Base-by-base conservation (phyloP, 2,329 filamentous ascomycete species). In the Cladosporium sp. region DNA sequence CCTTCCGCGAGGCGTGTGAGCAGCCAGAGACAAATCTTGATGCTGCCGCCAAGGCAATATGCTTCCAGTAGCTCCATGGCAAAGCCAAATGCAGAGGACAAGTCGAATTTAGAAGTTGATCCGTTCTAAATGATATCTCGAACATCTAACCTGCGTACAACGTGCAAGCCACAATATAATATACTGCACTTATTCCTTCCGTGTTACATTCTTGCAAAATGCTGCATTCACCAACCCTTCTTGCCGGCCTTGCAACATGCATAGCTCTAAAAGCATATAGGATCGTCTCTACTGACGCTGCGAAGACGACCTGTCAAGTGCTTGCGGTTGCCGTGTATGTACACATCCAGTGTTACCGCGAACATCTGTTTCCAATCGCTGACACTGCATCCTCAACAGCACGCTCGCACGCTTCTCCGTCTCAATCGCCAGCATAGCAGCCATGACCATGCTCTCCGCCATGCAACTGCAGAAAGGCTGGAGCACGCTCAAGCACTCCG, bases 221-320 rank as follows among this genome's bases (percentile, higher is more conserved):
- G 54, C 20, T 56, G 14, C 54, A 56, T n/a, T 45, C 54, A 5
- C 54, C 54, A 2, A 49, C 54, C 20, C 54, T 56, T n/a, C 34
- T 56, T 14, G 30, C 34, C 8, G 54, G 54, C 54, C 54, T 56
- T 8, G 17, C 54, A 25, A 47, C 20, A 34, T 56, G 54, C 54
- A 56, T 56, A 22, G 54, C 54, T 15, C 42, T 56, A 19, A 56
- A 56, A 49, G 54, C 54, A 37, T 56, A 56, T 42, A 43, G 54
- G 9, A 56, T 56, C 34, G 25, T 49, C 42, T 56, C 54, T 11
- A 56, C 54, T n/a, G 54, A 56, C 15, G 19, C 36, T 14, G 42
- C 54, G 49, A 56, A 39, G 22, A 49, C 42, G 6, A 45, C 34
- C 25, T 56, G 54, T 40, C 54, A 56, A 49, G 42, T 56, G 3